phyloP scores from a whole-genome alignment of 2,329 filamentous ascomycete genomes.

The Albifimbria verrucaria region DNA sequence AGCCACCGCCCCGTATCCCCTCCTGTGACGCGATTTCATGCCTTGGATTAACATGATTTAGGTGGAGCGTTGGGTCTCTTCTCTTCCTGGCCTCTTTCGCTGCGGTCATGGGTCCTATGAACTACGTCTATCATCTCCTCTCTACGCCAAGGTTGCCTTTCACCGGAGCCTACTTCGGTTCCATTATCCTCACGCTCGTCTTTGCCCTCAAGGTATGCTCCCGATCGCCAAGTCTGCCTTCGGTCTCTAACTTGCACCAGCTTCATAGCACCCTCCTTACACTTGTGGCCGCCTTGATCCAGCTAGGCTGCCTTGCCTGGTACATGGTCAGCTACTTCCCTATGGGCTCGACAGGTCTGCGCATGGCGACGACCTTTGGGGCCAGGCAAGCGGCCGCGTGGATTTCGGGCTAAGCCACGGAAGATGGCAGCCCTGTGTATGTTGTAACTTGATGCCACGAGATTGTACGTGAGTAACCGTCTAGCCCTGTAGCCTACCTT shows the following conservation, averaged over 20 bases:
- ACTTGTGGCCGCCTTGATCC: conserved; percentile 76
- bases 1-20: conserved; percentile 5
- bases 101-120: conserved; percentile 85
- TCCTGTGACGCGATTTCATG: no score
- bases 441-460: not conserved
- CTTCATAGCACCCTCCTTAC: conserved; percentile 83
- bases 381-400: conserved; percentile 80
- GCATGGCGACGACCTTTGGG: conserved; percentile 83
- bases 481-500: not conserved
- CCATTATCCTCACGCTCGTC: conserved; percentile 84
- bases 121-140: conserved; percentile 79
- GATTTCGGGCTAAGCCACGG: conserved; percentile 66
- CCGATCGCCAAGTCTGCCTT: not conserved
- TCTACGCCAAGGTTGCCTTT: conserved; percentile 86
- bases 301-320: conserved; percentile 82
- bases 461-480: not conserved
- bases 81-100: conserved; percentile 92
- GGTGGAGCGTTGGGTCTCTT: conserved; percentile 90
- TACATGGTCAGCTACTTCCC: conserved; percentile 97
- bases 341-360: conserved; percentile 86
- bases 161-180: conserved; percentile 91
- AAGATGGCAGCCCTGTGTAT: not conserved
- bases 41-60: conserved; percentile 44
- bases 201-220: conserved; percentile 85
- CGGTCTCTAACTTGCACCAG: conserved; percentile 40